Base-by-base conservation (phyloP, 495 filamentous ascomycete genomes). In the Cairneyella variabilis region DNA sequence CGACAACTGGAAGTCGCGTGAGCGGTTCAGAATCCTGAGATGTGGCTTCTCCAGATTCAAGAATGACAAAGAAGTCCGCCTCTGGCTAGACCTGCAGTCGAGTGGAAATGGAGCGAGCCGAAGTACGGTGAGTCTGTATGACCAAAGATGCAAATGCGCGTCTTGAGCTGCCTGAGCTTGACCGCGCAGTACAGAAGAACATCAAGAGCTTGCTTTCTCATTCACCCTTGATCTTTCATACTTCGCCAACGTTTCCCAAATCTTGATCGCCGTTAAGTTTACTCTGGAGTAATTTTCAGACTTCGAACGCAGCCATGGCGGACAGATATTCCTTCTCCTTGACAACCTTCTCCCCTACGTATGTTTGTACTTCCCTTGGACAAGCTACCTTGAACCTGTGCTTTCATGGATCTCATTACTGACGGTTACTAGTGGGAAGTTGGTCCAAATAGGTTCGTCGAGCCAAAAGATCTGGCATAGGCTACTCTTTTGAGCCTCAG, bases 261-360 rank as follows among this genome's bases (percentile, higher is more conserved):
- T 8, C 44, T 32, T 36, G 20, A 20, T n/a, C 27, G 6, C 26
- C 25, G 21, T 27, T 41, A 22, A 42, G 30, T 18, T 54, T 40
- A 16, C 3, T 32, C 21, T 21, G 27, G 34, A 25, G 12, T 18
- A 48, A 47, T 5, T 54, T 54, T 18, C 20, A 26, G 22, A 25
- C 30, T 54, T 18, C 20, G 22, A 20, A 25, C 30, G 32, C 51
- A 21, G 48, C 34, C 66, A 99, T 99, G 93, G 91, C 93, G 60
- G 95, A 99, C 74, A 82, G 95, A 76, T 99, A 99, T 71, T 97
- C 93, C 41, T 99, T 97, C 85, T 97, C 95, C 34, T 79, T 99
- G 64, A 99, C 93, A 44, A 99, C 93, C 53, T 99, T 99, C 85
- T 97, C 93, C 60, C 93, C 93, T 63, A 98, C 92, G 93, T 96